phyloP scores from a whole-genome alignment of 2,329 filamentous ascomycete species.

The Pseudomassariella vexata region DNA sequence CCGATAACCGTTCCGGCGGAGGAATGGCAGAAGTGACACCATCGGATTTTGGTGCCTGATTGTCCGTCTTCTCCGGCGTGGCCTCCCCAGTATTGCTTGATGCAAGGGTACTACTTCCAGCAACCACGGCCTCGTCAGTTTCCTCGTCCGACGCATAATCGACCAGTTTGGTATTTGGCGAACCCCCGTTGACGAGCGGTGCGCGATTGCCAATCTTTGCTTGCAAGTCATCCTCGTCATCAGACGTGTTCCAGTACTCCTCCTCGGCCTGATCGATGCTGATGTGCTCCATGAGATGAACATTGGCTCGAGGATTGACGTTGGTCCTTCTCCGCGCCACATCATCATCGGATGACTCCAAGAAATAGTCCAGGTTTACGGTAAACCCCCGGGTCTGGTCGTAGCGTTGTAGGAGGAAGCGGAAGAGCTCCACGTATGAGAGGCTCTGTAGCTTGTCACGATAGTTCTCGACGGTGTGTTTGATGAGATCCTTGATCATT shows the following conservation, averaged over 20 bases:
- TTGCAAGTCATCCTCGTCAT: constrained; percentile 70
- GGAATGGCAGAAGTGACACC: constrained; percentile 39
- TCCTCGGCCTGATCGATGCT: constrained; percentile 75
- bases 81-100: neutral
- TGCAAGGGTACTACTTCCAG: too few species aligned
- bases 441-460: constrained; percentile 70
- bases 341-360: constrained; percentile 63
- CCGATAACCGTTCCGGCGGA: constrained; percentile 72
- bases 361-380: constrained; percentile 62
- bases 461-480: constrained; percentile 79
- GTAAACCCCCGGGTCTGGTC: constrained; percentile 71
- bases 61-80: constrained; percentile 12
- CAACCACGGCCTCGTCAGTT: constrained; percentile 57
- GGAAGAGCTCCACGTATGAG: constrained; percentile 81
- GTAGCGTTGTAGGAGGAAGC: constrained; percentile 67
- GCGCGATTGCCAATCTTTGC: constrained; percentile 25
- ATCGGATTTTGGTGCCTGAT: constrained; percentile 26
- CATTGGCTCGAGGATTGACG: constrained; percentile 45
- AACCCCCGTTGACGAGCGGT: constrained; percentile 53
- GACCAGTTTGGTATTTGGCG: constrained; percentile 65
- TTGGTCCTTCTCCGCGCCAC: constrained; percentile 32
- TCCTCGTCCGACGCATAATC: constrained; percentile 93
- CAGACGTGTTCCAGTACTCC: constrained; percentile 87
- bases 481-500: constrained; percentile 72
- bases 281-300: constrained; percentile 63